Base-by-base conservation (phyloP, 2,329 filamentous ascomycete species). In the Colletotrichum coccodes region DNA sequence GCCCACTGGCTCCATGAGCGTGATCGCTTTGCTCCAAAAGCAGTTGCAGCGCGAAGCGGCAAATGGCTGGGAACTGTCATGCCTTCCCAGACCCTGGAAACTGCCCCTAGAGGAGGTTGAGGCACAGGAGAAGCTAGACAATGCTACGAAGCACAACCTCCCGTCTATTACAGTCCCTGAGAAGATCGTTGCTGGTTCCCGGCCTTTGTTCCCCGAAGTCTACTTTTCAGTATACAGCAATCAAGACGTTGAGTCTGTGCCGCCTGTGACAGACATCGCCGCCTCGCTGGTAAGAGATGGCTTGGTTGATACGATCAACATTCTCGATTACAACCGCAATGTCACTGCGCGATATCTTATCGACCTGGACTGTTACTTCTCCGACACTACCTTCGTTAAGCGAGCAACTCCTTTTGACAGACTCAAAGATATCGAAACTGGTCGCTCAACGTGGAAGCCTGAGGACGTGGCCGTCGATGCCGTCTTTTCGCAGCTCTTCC, bases 381-480 rank as follows among this genome's bases (percentile, higher is more conserved):
- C 94, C 0, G 90, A 93, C 11, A 89, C 91, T 62, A 98, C 94
- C 1, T 99, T 99, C 79, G 91, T 97, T 65, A 97, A 97, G 82
- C 92, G 96, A 66, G 95, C 94, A 1, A 98, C 94, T 1, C 91
- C 94, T 0, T 98, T 97, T 75, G 96, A 99, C 79, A 92, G 94
- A 76, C 88, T 99, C 56, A 89, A 92, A 38, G 91, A 91, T 52
- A 85, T 91, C 21, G 89, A 90, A 38, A 82, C 82, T 1, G 86
- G 89, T 61, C 87, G 87, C 71, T 89, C 92, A 16, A 95, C 94
- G 0, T 99, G 96, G 95, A 99, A 99, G 80, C 94, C 96, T 0
- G 96, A 99, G 82, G 96, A 99, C 80, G 92, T 98, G 67, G 93
- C 93, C 3, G 94, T 99, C n/a, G 96, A 99, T 79, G 94, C 95